Evolutionary conservation across 257 asterid species (phyloP).

Genomic region (Nicotiana paniculata): DNA sequence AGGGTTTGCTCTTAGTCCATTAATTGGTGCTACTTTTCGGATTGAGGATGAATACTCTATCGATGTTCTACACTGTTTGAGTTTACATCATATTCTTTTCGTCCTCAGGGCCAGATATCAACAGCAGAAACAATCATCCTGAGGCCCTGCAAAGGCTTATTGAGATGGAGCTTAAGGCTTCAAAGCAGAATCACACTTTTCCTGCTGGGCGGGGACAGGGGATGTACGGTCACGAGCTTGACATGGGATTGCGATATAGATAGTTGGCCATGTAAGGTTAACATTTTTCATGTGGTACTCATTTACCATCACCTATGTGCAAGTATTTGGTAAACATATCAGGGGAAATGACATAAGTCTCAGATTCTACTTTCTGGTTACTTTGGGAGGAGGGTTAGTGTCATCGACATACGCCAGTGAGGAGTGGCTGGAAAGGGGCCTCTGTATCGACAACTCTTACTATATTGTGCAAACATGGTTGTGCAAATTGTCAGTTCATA

Average conservation of each 20-base stretch:
- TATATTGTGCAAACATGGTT: neutral
- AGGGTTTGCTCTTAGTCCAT: neutral
- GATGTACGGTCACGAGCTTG: slow-evolving; percentile 51
- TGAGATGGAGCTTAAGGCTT: slow-evolving; percentile 65
- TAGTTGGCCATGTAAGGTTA: slow-evolving; percentile 17
- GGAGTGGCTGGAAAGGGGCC: neutral
- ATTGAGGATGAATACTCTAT: neutral
- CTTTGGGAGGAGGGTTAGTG: neutral
- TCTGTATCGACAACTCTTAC: neutral
- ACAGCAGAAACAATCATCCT: slow-evolving; percentile 39
- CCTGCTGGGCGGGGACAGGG: slow-evolving; percentile 45
- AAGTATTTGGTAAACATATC: neutral
- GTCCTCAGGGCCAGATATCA: slow-evolving; percentile 13
- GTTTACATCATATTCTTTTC: neutral
- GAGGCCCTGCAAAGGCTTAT: slow-evolving; percentile 75
- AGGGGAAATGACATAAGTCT: neutral
- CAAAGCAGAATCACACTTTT: slow-evolving; percentile 56
- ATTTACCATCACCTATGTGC: neutral
- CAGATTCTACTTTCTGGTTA: neutral
- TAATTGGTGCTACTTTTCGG: neutral
- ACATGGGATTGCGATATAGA: slow-evolving; percentile 53
- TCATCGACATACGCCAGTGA: neutral
- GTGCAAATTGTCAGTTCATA: neutral
- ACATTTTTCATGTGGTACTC: neutral
- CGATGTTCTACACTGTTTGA: neutral